These are phyloP conservation scores for Penicillium angulare DNA, from an alignment of 495 filamentous ascomycete species.

Conservation along the genomic window DNA sequence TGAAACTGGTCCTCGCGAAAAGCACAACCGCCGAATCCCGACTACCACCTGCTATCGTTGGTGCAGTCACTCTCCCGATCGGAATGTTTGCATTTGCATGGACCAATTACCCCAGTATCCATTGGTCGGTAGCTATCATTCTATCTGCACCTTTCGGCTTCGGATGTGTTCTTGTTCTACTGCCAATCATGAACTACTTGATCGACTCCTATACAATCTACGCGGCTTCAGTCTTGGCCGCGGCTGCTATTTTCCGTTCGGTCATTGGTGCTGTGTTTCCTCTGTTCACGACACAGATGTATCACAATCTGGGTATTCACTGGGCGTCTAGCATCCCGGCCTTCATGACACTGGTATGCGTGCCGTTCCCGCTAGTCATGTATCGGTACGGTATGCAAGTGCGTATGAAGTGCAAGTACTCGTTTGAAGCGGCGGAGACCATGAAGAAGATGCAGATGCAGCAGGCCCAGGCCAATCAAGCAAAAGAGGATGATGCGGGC, in stretches of 20 bases:
- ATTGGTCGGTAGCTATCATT: slow-evolving; percentile 60
- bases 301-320: slow-evolving; percentile 63
- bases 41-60: slow-evolving; percentile 32
- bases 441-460: slow-evolving; percentile 12
- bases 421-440: slow-evolving; percentile 52
- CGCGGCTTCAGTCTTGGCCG: slow-evolving; percentile 68
- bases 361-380: slow-evolving; percentile 70
- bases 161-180: slow-evolving; percentile 62
- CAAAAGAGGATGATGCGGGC: too few relatives aligned
- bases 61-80: slow-evolving; percentile 30
- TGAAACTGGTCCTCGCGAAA: slow-evolving; percentile 1
- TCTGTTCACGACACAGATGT: slow-evolving; percentile 70
- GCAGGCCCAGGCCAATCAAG: neutral
- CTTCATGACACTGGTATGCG: slow-evolving; percentile 64
- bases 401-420: slow-evolving; percentile 63
- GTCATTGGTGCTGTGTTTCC: slow-evolving; percentile 70
- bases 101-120: slow-evolving; percentile 60
- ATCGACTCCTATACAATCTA: slow-evolving; percentile 72
- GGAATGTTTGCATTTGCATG: slow-evolving; percentile 59
- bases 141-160: slow-evolving; percentile 62
- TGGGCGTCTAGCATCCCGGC: slow-evolving; percentile 70
- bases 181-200: slow-evolving; percentile 66
- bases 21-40: slow-evolving; percentile 14
- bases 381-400: slow-evolving; percentile 62
- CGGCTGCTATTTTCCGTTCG: slow-evolving; percentile 60